phyloP scores from a whole-genome alignment of 139 green algal genomes.

The Coccomyxa sp. region DNA sequence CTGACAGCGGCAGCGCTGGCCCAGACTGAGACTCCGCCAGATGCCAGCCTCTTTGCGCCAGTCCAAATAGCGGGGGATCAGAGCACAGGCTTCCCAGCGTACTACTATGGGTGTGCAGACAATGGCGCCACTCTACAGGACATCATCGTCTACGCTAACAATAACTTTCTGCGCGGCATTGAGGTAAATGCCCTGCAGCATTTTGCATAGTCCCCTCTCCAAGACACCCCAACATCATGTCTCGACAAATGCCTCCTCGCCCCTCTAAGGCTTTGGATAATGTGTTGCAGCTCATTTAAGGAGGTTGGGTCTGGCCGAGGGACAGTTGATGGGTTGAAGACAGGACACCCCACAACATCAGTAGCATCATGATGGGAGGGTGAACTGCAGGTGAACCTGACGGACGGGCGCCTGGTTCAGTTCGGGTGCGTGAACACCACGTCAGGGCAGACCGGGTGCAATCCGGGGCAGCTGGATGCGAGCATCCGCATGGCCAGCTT shows the following conservation, averaged over 20 bases:
- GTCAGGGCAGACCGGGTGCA: background rate
- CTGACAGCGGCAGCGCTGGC: background rate
- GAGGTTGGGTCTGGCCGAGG: background rate
- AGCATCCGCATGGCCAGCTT: background rate
- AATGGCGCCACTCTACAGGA: constrained; percentile 2
- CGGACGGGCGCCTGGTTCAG: background rate
- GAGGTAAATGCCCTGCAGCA: background rate
- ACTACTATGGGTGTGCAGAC: background rate
- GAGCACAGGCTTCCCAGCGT: background rate
- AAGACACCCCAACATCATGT: too few relatives aligned
- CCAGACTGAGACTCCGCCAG: background rate
- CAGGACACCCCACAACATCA: too few relatives aligned
- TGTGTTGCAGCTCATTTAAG: background rate
- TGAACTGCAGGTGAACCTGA: background rate
- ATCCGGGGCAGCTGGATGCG: background rate
- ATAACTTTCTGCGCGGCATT: background rate
- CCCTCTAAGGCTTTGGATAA: background rate
- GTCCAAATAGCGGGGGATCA: background rate
- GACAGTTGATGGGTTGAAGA: background rate
- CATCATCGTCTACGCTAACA: background rate
- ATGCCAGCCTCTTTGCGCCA: background rate
- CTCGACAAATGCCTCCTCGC: too few relatives aligned
- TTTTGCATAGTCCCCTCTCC: too few relatives aligned
- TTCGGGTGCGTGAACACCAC: constrained; percentile 2
- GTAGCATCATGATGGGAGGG: too few relatives aligned